Base-by-base conservation (phyloP, 768 basidiomycete species). In the Kwoniella heveanensis region DNA sequence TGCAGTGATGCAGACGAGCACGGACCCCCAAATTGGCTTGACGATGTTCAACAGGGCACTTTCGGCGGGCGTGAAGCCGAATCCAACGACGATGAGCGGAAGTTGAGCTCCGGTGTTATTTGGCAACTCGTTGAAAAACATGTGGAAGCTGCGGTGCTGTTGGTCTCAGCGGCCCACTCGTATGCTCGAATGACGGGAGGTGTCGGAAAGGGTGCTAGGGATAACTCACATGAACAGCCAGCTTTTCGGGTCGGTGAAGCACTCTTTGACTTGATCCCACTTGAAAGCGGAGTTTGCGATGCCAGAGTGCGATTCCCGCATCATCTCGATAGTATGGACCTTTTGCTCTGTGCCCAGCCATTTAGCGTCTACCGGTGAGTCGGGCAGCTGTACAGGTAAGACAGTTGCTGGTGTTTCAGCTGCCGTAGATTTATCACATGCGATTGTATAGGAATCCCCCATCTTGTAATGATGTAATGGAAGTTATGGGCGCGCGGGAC, bases 151-250 rank as follows among this genome's bases (percentile, higher is more conserved):
- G 39, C 15, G n/a, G n/a, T n/a, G n/a, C n/a, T n/a, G n/a, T n/a
- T n/a, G n/a, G n/a, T n/a, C n/a, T n/a, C n/a, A n/a, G n/a, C n/a
- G n/a, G n/a, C n/a, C n/a, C n/a, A n/a, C n/a, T n/a, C n/a, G n/a
- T n/a, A n/a, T n/a, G n/a, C n/a, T n/a, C n/a, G n/a, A n/a, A n/a
- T n/a, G n/a, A n/a, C n/a, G n/a, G n/a, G n/a, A n/a, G n/a, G n/a
- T n/a, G n/a, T n/a, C n/a, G n/a, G n/a, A n/a, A n/a, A n/a, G n/a
- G n/a, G n/a, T n/a, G n/a, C n/a, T n/a, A n/a, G n/a, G n/a, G 54
- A 37, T 46, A 22, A 46, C 55, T 47, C 24, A 57, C 55, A 57
- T 57, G 24, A 57, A 57, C 4, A 57, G 44, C 55, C 55, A 57
- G 19, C 39, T 57, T 21, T 57, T 57, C 13, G 21, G 19, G 46